phyloP scores from a whole-genome alignment of 225 moss, liverwort and hornwort genomes.

The Sphagnum tenellum region DNA sequence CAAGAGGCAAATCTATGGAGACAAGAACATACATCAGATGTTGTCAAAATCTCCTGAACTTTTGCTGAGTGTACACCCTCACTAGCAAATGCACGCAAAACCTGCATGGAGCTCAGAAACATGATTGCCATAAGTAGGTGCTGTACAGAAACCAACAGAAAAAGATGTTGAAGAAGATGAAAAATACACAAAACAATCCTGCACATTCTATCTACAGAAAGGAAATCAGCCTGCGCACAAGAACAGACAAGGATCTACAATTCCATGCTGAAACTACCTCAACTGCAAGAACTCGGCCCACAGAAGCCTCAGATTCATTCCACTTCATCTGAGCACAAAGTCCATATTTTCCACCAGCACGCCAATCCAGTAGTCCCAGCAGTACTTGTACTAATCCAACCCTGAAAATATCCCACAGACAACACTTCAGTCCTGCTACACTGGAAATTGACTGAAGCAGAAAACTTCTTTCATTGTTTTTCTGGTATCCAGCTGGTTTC shows the following conservation, averaged over 20 bases:
- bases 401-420: slow-evolving; percentile 14
- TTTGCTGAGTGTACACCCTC: slow-evolving; percentile 89
- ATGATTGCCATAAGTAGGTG: too few species aligned
- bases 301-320: slow-evolving; percentile 93
- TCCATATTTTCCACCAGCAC: slow-evolving; percentile 87
- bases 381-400: slow-evolving; percentile 83
- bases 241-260: too few species aligned
- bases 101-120: slow-evolving; percentile 23
- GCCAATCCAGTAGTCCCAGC: slow-evolving; percentile 87
- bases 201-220: too few species aligned
- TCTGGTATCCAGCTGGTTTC: too few species aligned
- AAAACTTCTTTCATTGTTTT: too few species aligned
- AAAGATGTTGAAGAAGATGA: too few species aligned
- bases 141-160: too few species aligned
- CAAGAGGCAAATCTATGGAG: not conserved
- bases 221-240: too few species aligned
- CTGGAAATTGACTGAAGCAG: too few species aligned
- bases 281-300: slow-evolving; percentile 85
- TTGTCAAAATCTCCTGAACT: slow-evolving; percentile 66
- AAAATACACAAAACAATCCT: too few species aligned
- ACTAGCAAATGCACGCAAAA: slow-evolving; percentile 84
- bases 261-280: slow-evolving; percentile 37
- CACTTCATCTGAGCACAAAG: slow-evolving; percentile 90
- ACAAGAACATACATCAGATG: slow-evolving; percentile 63
- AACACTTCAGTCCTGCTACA: too few species aligned